Evolutionary conservation across 441 rosid genomes (phyloP).

Genomic region (Aleurites moluccanus): DNA sequence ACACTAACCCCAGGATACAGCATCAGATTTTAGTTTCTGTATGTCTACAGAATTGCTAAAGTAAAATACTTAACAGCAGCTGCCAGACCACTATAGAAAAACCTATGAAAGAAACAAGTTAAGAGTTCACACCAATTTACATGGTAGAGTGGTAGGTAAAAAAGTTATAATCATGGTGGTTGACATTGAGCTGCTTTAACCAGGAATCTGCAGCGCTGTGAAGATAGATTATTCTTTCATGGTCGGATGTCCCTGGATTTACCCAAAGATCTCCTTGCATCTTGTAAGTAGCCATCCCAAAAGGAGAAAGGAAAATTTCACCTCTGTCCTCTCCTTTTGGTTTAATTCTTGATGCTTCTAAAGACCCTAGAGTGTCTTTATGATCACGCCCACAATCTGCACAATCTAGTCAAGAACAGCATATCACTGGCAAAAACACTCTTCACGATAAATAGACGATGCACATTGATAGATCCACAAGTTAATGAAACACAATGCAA

Average conservation of each 20-base stretch:
- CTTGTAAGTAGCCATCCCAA: conserved; percentile 66
- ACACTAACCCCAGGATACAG: too few species aligned
- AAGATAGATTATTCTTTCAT: conserved; percentile 47
- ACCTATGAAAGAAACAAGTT: neutral
- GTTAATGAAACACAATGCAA: neutral
- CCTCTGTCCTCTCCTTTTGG: conserved; percentile 22
- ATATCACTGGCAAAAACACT: too few species aligned
- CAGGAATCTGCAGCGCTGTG: conserved; percentile 68
- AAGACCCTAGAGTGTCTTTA: conserved; percentile 10
- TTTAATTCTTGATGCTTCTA: conserved; percentile 15
- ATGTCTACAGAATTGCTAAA: conserved; percentile 3
- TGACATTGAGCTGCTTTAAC: conserved; percentile 72
- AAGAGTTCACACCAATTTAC: conserved; percentile 22
- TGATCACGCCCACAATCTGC: conserved; percentile 38
- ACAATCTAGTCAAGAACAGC: conserved; percentile 8
- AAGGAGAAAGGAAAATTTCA: conserved; percentile 53
- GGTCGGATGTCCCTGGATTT: conserved; percentile 40
- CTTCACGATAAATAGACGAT: neutral
- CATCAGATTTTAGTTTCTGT: neutral
- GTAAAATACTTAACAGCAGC: conserved; percentile 7
- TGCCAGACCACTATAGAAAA: conserved; percentile 24
- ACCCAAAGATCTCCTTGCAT: conserved; percentile 79
- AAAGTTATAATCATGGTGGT: conserved; percentile 71
- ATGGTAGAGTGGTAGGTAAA: conserved; percentile 41
- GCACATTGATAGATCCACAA: neutral